phyloP scores from a whole-genome alignment of 108 stramenopile genomes.

The Schizochytrium sp. region DNA sequence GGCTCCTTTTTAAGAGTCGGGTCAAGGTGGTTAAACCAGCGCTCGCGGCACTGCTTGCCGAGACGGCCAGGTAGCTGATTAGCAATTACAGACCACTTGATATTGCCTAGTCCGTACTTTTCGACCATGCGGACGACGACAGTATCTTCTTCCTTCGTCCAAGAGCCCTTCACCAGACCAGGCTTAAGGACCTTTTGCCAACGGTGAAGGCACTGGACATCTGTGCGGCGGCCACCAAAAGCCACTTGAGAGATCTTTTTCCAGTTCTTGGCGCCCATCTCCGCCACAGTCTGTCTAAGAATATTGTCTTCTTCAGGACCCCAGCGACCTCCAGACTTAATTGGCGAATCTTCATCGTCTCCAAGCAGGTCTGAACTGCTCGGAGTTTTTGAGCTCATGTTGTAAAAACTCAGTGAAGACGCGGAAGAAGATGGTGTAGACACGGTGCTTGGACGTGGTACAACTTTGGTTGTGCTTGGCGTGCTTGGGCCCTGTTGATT shows the following conservation, averaged over 20 bases:
- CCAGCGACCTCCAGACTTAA: slow-evolving; percentile 75
- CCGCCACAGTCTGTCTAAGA: slow-evolving; percentile 82
- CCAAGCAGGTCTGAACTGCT: too few relatives aligned
- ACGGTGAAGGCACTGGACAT: slow-evolving; percentile 96
- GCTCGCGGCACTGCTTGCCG: slow-evolving; percentile 99
- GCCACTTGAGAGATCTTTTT: slow-evolving; percentile 86
- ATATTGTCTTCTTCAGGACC: slow-evolving; percentile 69
- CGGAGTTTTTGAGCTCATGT: too few relatives aligned
- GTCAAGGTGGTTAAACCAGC: slow-evolving; percentile 96
- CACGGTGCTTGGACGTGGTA: too few relatives aligned
- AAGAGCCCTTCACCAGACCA: slow-evolving; percentile 96
- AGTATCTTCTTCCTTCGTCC: slow-evolving; percentile 94
- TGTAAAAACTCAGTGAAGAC: too few relatives aligned
- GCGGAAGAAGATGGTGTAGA: too few relatives aligned
- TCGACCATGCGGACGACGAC: slow-evolving; percentile 76
- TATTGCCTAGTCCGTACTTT: slow-evolving; percentile 76
- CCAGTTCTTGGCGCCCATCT: slow-evolving; percentile 92
- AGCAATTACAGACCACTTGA: slow-evolving; percentile 95
- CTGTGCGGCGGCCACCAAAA: slow-evolving; percentile 81
- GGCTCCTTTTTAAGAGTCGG: slow-evolving; percentile 84
- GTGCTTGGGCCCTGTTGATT: too few relatives aligned
- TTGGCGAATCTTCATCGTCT: neutral
- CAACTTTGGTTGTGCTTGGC: too few relatives aligned
- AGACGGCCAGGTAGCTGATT: slow-evolving; percentile 87
- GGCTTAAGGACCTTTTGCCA: slow-evolving; percentile 99